These are phyloP conservation scores for Diaporthe australafricana DNA, from an alignment of 2,329 filamentous ascomycete species.

Conservation along the genomic window DNA sequence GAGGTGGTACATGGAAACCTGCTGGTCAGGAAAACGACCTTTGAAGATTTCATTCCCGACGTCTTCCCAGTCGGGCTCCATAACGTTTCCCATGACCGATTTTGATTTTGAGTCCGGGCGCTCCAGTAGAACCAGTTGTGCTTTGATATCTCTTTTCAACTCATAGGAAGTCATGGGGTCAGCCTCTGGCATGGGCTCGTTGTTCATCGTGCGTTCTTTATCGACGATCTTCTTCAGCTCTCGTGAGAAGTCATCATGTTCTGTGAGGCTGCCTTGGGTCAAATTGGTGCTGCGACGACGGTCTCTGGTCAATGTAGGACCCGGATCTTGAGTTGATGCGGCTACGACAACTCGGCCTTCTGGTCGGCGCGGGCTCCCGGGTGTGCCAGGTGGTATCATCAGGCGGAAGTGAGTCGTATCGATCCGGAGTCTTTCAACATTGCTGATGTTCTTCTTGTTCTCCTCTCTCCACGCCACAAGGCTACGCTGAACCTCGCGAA, in stretches of 20 bases:
- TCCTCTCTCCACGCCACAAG: conserved; percentile 14
- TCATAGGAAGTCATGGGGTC: conserved; percentile 12
- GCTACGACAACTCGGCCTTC: neutral
- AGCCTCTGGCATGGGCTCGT: neutral
- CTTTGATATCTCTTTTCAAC: conserved; percentile 27
- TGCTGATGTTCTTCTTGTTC: neutral
- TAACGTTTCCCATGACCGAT: conserved; percentile 2
- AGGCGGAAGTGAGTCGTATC: conserved; percentile 5
- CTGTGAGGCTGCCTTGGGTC: conserved; percentile 17
- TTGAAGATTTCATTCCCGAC: conserved; percentile 27
- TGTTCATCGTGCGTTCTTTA: neutral
- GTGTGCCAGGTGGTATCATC: neutral
- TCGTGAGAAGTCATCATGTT: conserved; percentile 15
- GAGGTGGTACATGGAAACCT: conserved; percentile 24
- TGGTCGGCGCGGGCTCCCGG: neutral
- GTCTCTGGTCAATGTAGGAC: neutral
- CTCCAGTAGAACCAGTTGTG: conserved; percentile 19
- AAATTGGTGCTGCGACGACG: conserved; percentile 2
- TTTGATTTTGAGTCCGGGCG: neutral
- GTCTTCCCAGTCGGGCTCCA: conserved; percentile 17
- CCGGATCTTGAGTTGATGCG: neutral
- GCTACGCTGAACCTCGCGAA: conserved; percentile 19
- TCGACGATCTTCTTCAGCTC: conserved; percentile 17
- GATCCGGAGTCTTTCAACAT: neutral
- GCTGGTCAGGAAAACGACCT: conserved; percentile 30